These are phyloP conservation scores for Aristolochia contorta DNA, from an alignment of 164 flowering plant genomes.

Conservation along the genomic window DNA sequence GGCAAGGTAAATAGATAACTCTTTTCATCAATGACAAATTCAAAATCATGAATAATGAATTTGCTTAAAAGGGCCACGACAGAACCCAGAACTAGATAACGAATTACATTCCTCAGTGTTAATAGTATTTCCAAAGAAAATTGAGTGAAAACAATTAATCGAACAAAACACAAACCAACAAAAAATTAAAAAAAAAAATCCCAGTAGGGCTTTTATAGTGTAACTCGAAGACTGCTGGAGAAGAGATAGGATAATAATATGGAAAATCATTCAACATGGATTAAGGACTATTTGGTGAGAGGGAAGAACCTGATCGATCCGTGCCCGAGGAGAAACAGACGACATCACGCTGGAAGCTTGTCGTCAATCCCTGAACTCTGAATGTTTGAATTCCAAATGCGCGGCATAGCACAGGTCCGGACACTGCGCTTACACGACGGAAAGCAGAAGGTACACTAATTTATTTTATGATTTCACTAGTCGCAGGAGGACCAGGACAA, in stretches of 20 bases:
- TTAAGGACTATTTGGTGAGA: neutral
- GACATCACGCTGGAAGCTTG: slow-evolving; percentile 7
- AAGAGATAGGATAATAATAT: neutral
- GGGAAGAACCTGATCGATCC: slow-evolving; percentile 1
- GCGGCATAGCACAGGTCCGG: too few species aligned
- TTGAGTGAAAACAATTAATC: too few species aligned
- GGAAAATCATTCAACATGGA: neutral
- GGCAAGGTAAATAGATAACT: neutral
- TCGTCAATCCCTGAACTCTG: too few species aligned
- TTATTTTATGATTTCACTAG: too few species aligned
- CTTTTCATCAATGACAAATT: neutral
- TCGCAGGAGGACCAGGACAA: too few species aligned
- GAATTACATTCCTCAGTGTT: too few species aligned
- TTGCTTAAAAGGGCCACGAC: neutral
- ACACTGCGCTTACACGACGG: too few species aligned
- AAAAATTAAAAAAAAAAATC: neutral
- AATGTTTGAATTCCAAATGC: too few species aligned
- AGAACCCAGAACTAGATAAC: neutral
- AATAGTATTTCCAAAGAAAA: too few species aligned
- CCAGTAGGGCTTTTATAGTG: neutral
- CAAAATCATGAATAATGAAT: neutral
- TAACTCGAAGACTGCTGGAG: neutral
- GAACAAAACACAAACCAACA: neutral
- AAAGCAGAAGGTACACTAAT: too few species aligned
- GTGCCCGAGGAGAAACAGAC: slow-evolving; percentile 6